Evolutionary conservation across 441 rosid species (phyloP).

Genomic region (Bocquillonia castaneifolia): DNA sequence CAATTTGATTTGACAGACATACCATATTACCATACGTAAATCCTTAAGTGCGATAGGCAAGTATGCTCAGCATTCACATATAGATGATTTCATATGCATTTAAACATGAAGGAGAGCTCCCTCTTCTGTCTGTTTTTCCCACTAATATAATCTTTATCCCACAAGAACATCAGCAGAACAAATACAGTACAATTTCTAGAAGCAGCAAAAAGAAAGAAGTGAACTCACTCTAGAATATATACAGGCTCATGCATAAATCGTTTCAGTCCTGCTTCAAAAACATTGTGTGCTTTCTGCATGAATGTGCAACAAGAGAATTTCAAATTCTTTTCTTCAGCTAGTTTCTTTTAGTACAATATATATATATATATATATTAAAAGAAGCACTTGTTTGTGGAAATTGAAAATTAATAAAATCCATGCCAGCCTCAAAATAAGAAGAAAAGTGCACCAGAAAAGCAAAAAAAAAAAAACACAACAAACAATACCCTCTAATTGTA

Average conservation of each 20-base stretch:
- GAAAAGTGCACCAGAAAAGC: background rate
- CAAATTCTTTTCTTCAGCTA: slow-evolving; percentile 6
- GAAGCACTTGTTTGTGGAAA: background rate
- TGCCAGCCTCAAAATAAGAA: background rate
- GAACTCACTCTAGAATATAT: slow-evolving; percentile 87
- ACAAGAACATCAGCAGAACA: background rate
- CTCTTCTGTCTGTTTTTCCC: background rate
- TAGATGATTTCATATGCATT: background rate
- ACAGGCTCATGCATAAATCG: slow-evolving; percentile 90
- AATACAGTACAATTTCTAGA: background rate
- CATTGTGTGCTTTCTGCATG: slow-evolving; percentile 80
- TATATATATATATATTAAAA: too few relatives aligned
- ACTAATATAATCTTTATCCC: background rate
- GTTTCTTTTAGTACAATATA: too few relatives aligned
- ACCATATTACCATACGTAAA: background rate
- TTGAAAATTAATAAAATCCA: background rate
- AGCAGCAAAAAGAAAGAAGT: slow-evolving; percentile 9
- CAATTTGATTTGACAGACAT: background rate
- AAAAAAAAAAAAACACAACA: background rate
- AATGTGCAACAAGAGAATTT: slow-evolving; percentile 17
- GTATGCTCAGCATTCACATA: background rate
- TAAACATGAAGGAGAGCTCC: too few relatives aligned
- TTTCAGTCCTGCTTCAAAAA: slow-evolving; percentile 91
- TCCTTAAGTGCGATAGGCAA: background rate
- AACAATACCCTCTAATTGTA: background rate